Evolutionary conservation across 2,329 filamentous ascomycete genomes (phyloP), one percentile per base, ranked within the genome.

Genomic region (Colletotrichum musae): DNA sequence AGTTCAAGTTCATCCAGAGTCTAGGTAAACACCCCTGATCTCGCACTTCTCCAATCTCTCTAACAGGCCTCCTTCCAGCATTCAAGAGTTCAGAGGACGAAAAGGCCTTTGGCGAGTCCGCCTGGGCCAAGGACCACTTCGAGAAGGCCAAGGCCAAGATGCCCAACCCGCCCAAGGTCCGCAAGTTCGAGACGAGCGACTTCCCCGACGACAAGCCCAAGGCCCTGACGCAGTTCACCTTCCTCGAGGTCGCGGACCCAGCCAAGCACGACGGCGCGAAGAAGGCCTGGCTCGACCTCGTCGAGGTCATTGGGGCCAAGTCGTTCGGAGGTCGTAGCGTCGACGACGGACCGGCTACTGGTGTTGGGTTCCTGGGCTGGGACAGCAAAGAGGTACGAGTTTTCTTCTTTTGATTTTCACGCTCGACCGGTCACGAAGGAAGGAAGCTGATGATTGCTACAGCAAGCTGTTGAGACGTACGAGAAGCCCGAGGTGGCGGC

Each of bases 361-460:
- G 70, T 0, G 4, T 71, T 18, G 62, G 61, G 3, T 41, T 67
- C 13, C 28, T 71, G 1, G 62, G 70, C 12, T 71, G 66, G 66
- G 50, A 71, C n/a, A 70, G 58, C 12, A 45, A 45, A 50, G 66
- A 70, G 1, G 66, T 71, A 56, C 28, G n/a, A n/a, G n/a, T n/a
- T n/a, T n/a, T n/a, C n/a, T n/a, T n/a, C n/a, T n/a, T n/a, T n/a
- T n/a, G n/a, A n/a, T n/a, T n/a, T n/a, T n/a, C n/a, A n/a, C n/a
- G n/a, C n/a, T n/a, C n/a, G n/a, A n/a, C n/a, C n/a, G n/a, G n/a
- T 10, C 5, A 32, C 10, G 6, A 32, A 18, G 5, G 1, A 21
- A 4, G 10, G 21, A 41, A 2, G 4, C 1, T 16, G 2, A 21
- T 21, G 6, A 15, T 69, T 12, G n/a, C 2, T 1, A 1, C 10